Conservation (phyloP, 2,329 filamentous ascomycete species). For the Macrophomina phaseolina region DNA sequence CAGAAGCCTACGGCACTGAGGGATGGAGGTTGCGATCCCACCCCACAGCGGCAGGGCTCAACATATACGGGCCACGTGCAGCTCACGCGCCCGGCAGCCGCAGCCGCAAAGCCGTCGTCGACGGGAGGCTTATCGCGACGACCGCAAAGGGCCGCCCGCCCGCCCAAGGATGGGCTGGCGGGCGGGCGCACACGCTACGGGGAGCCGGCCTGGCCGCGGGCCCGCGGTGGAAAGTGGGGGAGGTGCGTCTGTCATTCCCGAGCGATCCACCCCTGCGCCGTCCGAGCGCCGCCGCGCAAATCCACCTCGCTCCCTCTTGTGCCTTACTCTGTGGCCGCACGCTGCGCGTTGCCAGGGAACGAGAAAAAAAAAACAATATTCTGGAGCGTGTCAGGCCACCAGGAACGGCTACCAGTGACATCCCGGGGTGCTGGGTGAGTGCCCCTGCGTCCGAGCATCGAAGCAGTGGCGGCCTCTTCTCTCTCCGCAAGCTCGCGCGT, state of each 20-base stretch:
- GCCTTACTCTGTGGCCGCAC: slow-evolving; percentile 13
- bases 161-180: neutral
- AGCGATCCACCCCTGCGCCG: slow-evolving; percentile 18
- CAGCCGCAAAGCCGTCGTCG: slow-evolving; percentile 5
- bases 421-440: slow-evolving; percentile 11
- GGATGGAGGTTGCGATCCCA: too few species aligned
- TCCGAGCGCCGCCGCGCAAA: slow-evolving; percentile 20
- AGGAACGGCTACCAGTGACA: neutral
- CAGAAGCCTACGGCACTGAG: too few species aligned
- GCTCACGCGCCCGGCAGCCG: slow-evolving; percentile 6
- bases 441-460: slow-evolving; percentile 1
- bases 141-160: neutral
- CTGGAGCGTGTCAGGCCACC: slow-evolving; percentile 22
- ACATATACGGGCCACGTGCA: slow-evolving; percentile 14
- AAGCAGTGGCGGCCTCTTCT: neutral
- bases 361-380: neutral
- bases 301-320: slow-evolving; percentile 1
- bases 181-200: neutral
- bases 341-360: slow-evolving; percentile 3
- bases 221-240: slow-evolving; percentile 19
- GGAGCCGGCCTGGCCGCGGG: neutral
- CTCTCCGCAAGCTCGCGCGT: slow-evolving; percentile 5
- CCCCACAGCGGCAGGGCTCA: too few species aligned
- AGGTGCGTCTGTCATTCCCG: slow-evolving; percentile 19
- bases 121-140: slow-evolving; percentile 1